Base-by-base conservation (phyloP, 768 basidiomycete genomes). In the Glaciozyma martinii region DNA sequence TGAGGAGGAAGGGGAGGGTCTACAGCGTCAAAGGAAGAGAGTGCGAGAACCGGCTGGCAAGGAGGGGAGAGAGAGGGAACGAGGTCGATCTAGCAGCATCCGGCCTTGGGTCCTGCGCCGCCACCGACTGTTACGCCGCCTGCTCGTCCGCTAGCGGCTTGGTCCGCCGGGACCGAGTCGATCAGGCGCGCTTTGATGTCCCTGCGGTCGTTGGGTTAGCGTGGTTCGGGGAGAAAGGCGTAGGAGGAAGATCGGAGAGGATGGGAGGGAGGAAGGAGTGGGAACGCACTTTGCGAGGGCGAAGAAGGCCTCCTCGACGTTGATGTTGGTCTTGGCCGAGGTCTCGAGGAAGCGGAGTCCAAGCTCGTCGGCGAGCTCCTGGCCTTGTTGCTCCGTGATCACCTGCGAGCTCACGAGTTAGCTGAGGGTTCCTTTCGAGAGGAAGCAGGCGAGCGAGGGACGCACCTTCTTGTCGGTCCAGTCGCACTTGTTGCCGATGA, bases 281-380 rank as follows among this genome's bases (percentile, higher is more conserved):
- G n/a, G n/a, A 13, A 80, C 85, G 69, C 67, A 94, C 93, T 92
- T 85, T 37, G 95, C 92, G 62, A 98, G 83, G 6, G 88, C 89
- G 78, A 98, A 95, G 83, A 99, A 99, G 18, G 94, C 94, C 72
- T 98, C 91, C 79, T 99, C 95, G 43, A 99, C 95, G 65, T 91
- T 91, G 59, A 94, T 91, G 76, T 97, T 97, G 54, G 88, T 83
- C 80, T 98, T 98, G 46, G 95, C 95, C 23, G 88, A 90, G 21
- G 95, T 99, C 80, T 98, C 95, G 83, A 98, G 87, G 77, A 97
- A 99, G 76, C 83, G 86, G 77, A 99, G 83, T n/a, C 90, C 92
- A 37, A 98, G 83, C 77, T 98, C 92, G 60, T 87, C 81, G 7
- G 95, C 95, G 52, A 99, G 83, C 72, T 88, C 88, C 63, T 86